These are phyloP conservation scores for Periglandula ipomoeae DNA, from an alignment of 2,329 filamentous ascomycete species.

Conservation along the genomic window DNA sequence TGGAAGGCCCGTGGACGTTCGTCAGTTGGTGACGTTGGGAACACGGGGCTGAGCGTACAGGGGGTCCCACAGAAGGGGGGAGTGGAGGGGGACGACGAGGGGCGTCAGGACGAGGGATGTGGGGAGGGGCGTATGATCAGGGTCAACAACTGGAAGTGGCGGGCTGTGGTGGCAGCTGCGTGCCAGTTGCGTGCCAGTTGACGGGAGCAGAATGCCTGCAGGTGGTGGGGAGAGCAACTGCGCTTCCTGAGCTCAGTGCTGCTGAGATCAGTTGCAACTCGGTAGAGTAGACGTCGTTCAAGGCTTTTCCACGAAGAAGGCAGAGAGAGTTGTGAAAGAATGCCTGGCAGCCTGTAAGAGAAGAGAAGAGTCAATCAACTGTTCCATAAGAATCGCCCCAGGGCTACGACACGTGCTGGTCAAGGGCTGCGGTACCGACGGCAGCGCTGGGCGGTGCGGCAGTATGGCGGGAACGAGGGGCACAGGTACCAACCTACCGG, in stretches of 20 bases:
- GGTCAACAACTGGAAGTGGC: neutral
- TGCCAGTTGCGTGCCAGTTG: slow-evolving; percentile 2
- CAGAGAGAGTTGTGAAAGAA: too few relatives aligned
- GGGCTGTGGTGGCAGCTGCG: neutral
- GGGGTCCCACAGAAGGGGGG: neutral
- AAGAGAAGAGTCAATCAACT: neutral
- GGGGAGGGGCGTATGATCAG: neutral
- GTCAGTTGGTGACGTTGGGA: slow-evolving; percentile 33
- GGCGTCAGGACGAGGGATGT: slow-evolving; percentile 1
- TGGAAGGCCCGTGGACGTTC: slow-evolving; percentile 21
- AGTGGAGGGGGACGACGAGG: slow-evolving; percentile 7
- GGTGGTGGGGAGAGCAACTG: neutral
- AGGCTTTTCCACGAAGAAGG: too few relatives aligned
- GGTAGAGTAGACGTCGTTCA: too few relatives aligned
- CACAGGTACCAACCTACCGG: slow-evolving; percentile 11
- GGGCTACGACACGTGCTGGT: too few relatives aligned
- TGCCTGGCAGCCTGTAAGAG: too few relatives aligned
- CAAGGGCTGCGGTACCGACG: slow-evolving; percentile 5
- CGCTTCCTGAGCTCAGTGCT: neutral
- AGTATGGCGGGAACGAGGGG: slow-evolving; percentile 8
- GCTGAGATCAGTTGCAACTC: too few relatives aligned
- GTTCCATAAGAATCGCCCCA: too few relatives aligned
- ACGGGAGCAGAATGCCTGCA: neutral
- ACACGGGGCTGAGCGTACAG: slow-evolving; percentile 32
- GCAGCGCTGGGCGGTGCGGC: slow-evolving; percentile 1